Percentiles rank a stretch among this genome's conserved stretches.
Evolutionary conservation across 371 early-diverging fungal species (phyloP).

Genomic region (Mucor plumbeus): DNA sequence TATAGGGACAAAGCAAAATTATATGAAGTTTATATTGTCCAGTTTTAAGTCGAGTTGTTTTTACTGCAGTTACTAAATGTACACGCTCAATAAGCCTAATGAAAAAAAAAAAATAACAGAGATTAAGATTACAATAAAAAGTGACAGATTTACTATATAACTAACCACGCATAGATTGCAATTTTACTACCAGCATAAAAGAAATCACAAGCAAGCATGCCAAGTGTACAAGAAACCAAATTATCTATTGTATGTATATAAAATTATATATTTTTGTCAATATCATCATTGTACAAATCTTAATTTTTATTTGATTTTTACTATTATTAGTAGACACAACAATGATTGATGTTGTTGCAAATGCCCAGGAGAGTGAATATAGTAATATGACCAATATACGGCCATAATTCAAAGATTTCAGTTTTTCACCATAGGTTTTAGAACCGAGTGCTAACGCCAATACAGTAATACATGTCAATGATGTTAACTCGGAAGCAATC

Average conservation of each 20-base stretch:
- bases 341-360: constrained; percentile 41
- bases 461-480: constrained; percentile 48
- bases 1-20: constrained; percentile 49
- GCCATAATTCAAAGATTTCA: constrained; percentile 46
- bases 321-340: constrained; percentile 54
- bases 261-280: too few species aligned
- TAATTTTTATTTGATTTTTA: constrained; percentile 16
- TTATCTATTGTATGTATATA: constrained; percentile 35
- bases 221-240: constrained; percentile 47
- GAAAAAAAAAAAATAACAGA: background rate
- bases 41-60: constrained; percentile 45
- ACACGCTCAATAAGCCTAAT: constrained; percentile 53
- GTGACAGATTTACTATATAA: background rate
- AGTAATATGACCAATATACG: constrained; percentile 46
- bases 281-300: background rate
- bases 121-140: background rate
- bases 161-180: constrained; percentile 51
- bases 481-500: constrained; percentile 43
- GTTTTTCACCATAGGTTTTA: constrained; percentile 43
- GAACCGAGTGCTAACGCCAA: constrained; percentile 44
- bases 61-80: constrained; percentile 51
- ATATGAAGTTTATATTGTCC: constrained; percentile 54
- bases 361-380: constrained; percentile 50
- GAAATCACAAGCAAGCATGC: constrained; percentile 50
- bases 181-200: constrained; percentile 58